Evolutionary conservation across 108 stramenopile genomes (phyloP), one percentile per base, ranked within the genome.

Genomic region (Conticribra guillardii): DNA sequence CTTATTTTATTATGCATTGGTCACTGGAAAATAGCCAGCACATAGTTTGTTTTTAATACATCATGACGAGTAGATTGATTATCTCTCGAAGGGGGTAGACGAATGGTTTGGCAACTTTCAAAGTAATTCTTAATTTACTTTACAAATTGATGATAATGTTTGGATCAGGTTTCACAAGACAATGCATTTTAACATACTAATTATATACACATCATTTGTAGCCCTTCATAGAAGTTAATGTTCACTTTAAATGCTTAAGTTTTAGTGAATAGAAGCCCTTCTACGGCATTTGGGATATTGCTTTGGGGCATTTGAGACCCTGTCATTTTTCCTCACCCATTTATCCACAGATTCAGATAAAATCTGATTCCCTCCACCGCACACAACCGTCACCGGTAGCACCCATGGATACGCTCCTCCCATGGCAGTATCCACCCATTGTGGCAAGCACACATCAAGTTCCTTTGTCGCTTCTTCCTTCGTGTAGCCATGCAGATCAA

Each of bases 271-370:
- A 45, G 74, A 19, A 24, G 5, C 29, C 54, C 62, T 56, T 44
- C 76, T 78, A 41, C 2, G 28, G 37, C 15, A 37, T 48, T 24
- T 50, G 11, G 5, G 37, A 41, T 9, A 57, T 37, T 22, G 57
- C 76, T 78, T 78, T 21, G 77, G 77, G 4, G 77, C 77, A 64
- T 79, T 79, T 0, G 69, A 64, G 46, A 79, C 77, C 26, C 46
- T n/a, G 14, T 60, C 64, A 34, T 71, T 79, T 17, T 48, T 27
- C 41, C 54, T 65, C 41, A 79, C 64, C 77, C 77, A 79, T 28
- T 47, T 19, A 18, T 79, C 77, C 1, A 79, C 77, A 8, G 50
- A 30, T 29, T 79, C 69, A 16, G 48, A 51, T 46, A 79, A 54
- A 19, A 79, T 71, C 45, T 79, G 77, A 66, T 32, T 66, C 14